phyloP scores from a whole-genome alignment of 1,284 basidiomycete genomes.

The Vanrija humicola region DNA sequence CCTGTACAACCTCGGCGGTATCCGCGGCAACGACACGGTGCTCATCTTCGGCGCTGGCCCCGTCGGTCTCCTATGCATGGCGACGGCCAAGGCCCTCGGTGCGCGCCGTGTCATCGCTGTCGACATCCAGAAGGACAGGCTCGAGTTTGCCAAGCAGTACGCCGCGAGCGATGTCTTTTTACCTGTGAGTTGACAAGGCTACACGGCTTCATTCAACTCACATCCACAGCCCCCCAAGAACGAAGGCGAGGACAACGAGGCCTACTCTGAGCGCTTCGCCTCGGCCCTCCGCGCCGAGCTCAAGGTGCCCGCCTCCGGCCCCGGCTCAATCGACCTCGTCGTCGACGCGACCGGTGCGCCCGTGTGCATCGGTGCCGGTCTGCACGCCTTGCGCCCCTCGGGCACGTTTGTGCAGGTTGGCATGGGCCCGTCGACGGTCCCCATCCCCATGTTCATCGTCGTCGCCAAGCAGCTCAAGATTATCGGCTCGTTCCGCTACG shows the following conservation, averaged over 20 bases:
- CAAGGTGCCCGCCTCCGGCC: constrained; percentile 50
- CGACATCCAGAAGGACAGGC: constrained; percentile 72
- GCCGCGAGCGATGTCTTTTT: constrained; percentile 77
- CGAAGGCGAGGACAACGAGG: constrained; percentile 62
- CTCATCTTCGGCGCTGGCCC: constrained; percentile 83
- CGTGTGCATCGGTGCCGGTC: constrained; percentile 59
- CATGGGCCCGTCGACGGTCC: constrained; percentile 40
- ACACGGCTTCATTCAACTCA: background rate
- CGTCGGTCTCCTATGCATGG: constrained; percentile 80
- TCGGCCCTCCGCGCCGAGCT: constrained; percentile 49
- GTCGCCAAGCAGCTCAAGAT: constrained; percentile 46
- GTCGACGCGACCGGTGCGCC: constrained; percentile 60
- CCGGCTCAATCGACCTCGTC: constrained; percentile 56
- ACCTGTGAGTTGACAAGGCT: constrained; percentile 56
- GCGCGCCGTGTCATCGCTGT: constrained; percentile 75
- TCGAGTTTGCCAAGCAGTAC: constrained; percentile 83
- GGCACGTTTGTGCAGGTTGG: constrained; percentile 49
- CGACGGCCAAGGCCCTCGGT: constrained; percentile 84
- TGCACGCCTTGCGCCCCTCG: constrained; percentile 62
- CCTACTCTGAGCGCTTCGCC: constrained; percentile 59
- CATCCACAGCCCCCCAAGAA: constrained; percentile 51
- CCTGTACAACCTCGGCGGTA: constrained; percentile 68
- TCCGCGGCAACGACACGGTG: constrained; percentile 67
- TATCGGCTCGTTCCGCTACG: constrained; percentile 49
- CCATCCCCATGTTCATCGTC: constrained; percentile 43